Percentiles rank a stretch among this genome's conserved stretches.
phyloP scores from a whole-genome alignment of 2,329 filamentous ascomycete species.

The Ophiostoma novo-ulmi region DNA sequence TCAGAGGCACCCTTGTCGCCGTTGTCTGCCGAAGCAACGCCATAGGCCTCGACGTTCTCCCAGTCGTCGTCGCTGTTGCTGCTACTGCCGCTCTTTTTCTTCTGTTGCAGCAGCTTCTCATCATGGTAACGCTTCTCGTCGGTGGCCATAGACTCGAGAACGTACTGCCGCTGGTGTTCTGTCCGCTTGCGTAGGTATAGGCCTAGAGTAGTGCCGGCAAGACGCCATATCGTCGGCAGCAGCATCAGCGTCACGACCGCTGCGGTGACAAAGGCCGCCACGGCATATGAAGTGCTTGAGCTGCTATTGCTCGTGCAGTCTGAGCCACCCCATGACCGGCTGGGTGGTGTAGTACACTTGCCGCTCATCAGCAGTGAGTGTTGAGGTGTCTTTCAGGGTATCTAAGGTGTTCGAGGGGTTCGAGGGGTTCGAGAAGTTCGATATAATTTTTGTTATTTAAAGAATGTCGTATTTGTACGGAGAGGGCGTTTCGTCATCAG shows the following conservation, averaged over 20 bases:
- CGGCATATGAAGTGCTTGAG: not conserved
- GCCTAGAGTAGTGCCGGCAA: constrained; percentile 46
- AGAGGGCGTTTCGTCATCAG: not conserved
- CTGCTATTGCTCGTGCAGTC: not conserved
- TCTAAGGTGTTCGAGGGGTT: not conserved
- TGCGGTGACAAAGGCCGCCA: constrained; percentile 13
- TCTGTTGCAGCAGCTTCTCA: constrained; percentile 33
- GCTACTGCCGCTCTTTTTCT: constrained; percentile 13
- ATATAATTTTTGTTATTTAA: not conserved
- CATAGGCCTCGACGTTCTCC: constrained; percentile 59
- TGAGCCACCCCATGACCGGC: not conserved
- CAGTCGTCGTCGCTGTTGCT: constrained; percentile 55
- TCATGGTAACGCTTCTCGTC: constrained; percentile 41
- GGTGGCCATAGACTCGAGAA: constrained; percentile 49
- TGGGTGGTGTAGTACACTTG: not conserved
- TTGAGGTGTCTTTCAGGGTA: not conserved
- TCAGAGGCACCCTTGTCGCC: constrained; percentile 47
- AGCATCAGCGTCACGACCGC: constrained; percentile 33
- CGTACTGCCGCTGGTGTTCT: constrained; percentile 53
- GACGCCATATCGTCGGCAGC: constrained; percentile 37
- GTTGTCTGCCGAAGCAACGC: constrained; percentile 35
- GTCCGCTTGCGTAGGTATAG: constrained; percentile 60
- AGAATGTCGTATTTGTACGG: not conserved
- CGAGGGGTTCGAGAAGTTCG: not conserved
- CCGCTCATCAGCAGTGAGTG: not conserved